phyloP scores from a whole-genome alignment of 306 rosid genomes.

The Heteromeles arbutifolia region DNA sequence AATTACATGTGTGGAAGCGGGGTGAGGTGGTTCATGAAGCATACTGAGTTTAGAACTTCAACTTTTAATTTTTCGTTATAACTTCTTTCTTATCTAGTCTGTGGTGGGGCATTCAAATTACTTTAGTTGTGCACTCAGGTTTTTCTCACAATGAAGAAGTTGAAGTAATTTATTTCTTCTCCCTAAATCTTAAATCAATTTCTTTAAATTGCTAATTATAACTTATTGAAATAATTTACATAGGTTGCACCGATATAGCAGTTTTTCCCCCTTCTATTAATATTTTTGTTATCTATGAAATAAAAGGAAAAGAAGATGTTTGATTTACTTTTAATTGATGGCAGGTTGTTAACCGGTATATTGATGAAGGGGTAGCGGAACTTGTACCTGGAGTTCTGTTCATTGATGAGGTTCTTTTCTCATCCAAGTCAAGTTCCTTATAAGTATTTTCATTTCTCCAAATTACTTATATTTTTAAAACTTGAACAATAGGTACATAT shows the following conservation, averaged over 20 bases:
- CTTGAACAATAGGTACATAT: conserved; percentile 68
- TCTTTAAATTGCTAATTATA: not conserved
- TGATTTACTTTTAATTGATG: conserved; percentile 8
- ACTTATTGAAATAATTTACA: not conserved
- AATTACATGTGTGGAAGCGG: not conserved
- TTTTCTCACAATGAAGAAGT: not conserved
- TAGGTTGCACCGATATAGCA: not conserved
- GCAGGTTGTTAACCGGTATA: conserved; percentile 90
- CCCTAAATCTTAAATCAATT: not conserved
- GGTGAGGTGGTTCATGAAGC: not conserved
- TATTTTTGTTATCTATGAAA: not conserved
- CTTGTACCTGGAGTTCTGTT: conserved; percentile 99
- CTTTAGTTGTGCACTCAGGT: not conserved
- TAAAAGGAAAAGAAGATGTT: not conserved
- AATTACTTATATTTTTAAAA: conserved; percentile 9
- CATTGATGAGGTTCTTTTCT: conserved; percentile 32
- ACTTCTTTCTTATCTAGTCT: not conserved
- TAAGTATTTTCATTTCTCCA: not conserved
- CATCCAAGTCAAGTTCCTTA: not conserved
- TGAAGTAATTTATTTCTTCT: not conserved
- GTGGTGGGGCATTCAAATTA: not conserved
- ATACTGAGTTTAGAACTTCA: not conserved
- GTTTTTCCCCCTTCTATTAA: not conserved
- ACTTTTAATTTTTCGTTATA: not conserved
- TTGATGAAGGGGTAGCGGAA: conserved; percentile 97